Base-by-base conservation (phyloP, 768 basidiomycete species). In the Suillus sp. region DNA sequence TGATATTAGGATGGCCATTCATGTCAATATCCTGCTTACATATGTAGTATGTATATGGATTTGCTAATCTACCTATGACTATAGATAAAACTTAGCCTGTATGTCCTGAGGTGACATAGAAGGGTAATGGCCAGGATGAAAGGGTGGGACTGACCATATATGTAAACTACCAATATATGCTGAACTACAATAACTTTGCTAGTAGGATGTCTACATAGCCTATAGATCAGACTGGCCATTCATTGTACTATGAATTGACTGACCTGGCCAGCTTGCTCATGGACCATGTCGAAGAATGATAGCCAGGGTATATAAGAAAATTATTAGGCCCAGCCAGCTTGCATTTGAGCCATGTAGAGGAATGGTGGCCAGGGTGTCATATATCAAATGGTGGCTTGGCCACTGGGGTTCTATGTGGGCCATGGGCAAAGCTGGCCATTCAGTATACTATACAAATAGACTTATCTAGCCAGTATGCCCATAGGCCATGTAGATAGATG, bases 81-180 rank as follows among this genome's bases (percentile, higher is more conserved):
- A 43, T n/a, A n/a, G 43, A 43, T n/a, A 43, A n/a, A n/a, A n/a
- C 43, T 43, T 3, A 10, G 43, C 43, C 43, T 43, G n/a, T 43
- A n/a, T 43, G 43, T 43, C 43, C 43, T 43, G 20, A 43, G n/a
- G 43, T 43, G 43, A 43, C 43, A 43, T 43, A 43, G 43, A 43
- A 43, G 43, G 20, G n/a, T 43, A 43, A 43, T 43, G 43, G 20
- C 43, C 43, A 43, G 20, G 43, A n/a, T n/a, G n/a, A 10, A 43
- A 43, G 43, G 10, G n/a, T n/a, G n/a, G n/a, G n/a, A 20, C 42
- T 43, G 9, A 20, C n/a, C 42, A 43, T 43, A 43, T 43, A 43
- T 18, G 18, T n/a, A n/a, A 20, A 20, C 42, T 43, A 43, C 20
- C 1, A 43, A 43, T 43, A 43, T 43, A 43, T 42, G 40, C 40